A percentile compares a stretch with the other conserved stretches of the same genome.
phyloP scores from a whole-genome alignment of 2,329 filamentous ascomycete genomes.

The Cordyceps javanica region DNA sequence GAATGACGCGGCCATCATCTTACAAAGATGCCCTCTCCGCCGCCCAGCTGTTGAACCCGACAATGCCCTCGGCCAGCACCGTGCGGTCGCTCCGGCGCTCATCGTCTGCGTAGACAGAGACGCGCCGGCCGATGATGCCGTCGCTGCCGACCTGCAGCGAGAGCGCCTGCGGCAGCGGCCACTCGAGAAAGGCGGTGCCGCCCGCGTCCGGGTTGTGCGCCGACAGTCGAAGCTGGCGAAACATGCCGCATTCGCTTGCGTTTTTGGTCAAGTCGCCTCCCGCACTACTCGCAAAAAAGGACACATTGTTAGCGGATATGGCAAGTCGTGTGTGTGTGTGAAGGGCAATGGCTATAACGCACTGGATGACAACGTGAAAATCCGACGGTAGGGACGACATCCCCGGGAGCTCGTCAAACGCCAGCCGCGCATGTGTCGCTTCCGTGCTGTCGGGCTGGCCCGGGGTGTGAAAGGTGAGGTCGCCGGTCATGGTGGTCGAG shows the following conservation, averaged over 20 bases:
- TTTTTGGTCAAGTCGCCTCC: constrained; percentile 38
- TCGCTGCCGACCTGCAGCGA: constrained; percentile 38
- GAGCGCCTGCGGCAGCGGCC: constrained; percentile 31
- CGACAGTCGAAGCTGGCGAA: constrained; percentile 31
- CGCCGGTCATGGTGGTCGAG: constrained; percentile 21
- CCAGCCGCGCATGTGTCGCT: constrained; percentile 39
- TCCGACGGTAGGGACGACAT: constrained; percentile 14
- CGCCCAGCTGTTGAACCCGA: constrained; percentile 36
- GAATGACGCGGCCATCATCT: too few species aligned
- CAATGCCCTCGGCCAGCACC: constrained; percentile 42
- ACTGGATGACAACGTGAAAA: constrained; percentile 41
- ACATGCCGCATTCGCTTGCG: constrained; percentile 36
- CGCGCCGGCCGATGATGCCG: constrained; percentile 43
- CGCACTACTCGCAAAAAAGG: constrained; percentile 23
- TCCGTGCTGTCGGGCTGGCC: constrained; percentile 29
- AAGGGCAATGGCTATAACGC: neutral
- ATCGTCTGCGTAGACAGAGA: constrained; percentile 31
- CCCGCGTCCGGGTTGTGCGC: neutral
- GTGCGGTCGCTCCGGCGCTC: constrained; percentile 19
- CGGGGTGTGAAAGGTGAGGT: constrained; percentile 39
- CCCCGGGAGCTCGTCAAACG: constrained; percentile 21
- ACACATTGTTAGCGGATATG: too few species aligned
- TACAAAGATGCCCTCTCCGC: constrained; percentile 5
- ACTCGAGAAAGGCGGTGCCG: constrained; percentile 21
- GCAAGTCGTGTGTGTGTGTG: too few species aligned